These are phyloP conservation scores for Eragrostis tef DNA, from an alignment of 202 grass and related monocot genomes.

Conservation along the genomic window DNA sequence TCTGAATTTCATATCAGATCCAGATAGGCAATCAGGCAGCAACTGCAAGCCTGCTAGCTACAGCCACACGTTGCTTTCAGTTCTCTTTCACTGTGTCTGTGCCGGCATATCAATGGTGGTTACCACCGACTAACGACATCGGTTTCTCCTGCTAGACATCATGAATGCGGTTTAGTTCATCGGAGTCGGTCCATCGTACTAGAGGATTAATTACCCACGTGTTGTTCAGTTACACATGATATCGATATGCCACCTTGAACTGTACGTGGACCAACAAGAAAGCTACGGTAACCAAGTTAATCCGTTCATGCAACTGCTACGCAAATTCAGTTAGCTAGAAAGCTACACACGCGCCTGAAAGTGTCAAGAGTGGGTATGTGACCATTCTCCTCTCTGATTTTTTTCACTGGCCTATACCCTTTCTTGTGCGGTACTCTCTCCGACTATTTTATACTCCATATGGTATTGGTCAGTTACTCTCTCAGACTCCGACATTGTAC, in stretches of 20 bases:
- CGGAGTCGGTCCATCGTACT: neutral
- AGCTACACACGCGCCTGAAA: too few species aligned
- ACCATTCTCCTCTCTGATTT: too few species aligned
- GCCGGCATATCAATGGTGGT: neutral
- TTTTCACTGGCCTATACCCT: too few species aligned
- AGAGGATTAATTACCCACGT: constrained; percentile 5
- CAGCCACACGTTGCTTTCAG: neutral
- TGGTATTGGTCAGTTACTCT: too few species aligned
- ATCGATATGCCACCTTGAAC: constrained; percentile 5
- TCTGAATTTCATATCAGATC: neutral
- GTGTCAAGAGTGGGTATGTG: too few species aligned
- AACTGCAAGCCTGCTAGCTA: neutral
- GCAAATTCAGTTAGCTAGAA: neutral
- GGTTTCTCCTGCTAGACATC: neutral
- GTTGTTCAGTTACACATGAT: neutral
- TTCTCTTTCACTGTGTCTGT: neutral
- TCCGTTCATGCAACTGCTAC: neutral
- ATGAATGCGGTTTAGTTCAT: neutral
- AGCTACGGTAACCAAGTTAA: neutral
- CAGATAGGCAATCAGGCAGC: neutral
- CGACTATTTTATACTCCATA: too few species aligned
- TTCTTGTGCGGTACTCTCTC: too few species aligned
- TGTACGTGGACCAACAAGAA: neutral
- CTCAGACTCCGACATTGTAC: too few species aligned
- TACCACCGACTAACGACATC: neutral